phyloP scores from a whole-genome alignment of 1,284 basidiomycete genomes.

The Pyrrhoderma noxium region DNA sequence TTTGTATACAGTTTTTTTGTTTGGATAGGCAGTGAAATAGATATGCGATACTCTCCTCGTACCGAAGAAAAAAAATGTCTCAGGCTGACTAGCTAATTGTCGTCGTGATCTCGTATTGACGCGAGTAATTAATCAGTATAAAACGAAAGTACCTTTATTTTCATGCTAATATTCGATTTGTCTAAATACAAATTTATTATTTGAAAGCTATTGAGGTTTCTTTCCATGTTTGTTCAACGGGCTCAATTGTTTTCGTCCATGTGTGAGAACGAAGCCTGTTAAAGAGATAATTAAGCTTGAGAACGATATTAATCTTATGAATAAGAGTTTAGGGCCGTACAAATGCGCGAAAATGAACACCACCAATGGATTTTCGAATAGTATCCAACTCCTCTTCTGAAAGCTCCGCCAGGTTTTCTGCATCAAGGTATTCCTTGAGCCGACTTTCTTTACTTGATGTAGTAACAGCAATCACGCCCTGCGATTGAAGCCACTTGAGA shows the following conservation, averaged over 20 bases:
- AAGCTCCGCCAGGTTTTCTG: constrained; percentile 48
- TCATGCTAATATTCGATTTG: no score
- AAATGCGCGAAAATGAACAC: constrained; percentile 49
- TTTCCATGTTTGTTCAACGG: no score
- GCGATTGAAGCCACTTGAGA: constrained; percentile 53
- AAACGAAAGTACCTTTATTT: no score
- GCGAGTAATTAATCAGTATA: no score
- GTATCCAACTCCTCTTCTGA: constrained; percentile 51
- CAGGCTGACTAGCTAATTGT: no score
- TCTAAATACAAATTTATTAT: no score
- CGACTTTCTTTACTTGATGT: constrained; percentile 66
- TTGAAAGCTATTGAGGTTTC: no score
- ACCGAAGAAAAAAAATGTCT: no score
- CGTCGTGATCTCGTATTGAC: no score
- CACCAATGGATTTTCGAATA: constrained; percentile 56
- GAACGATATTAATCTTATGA: neutral
- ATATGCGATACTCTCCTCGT: no score
- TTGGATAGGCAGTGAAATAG: no score
- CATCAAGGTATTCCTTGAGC: constrained; percentile 59
- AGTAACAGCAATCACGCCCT: constrained; percentile 58
- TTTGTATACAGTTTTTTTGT: no score
- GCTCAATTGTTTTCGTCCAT: constrained; percentile 12
- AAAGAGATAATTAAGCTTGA: neutral
- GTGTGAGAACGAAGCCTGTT: neutral
- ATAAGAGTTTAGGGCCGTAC: constrained; percentile 26